phyloP scores from a whole-genome alignment of 1,284 basidiomycete genomes.

The Tylopilus sp. region DNA sequence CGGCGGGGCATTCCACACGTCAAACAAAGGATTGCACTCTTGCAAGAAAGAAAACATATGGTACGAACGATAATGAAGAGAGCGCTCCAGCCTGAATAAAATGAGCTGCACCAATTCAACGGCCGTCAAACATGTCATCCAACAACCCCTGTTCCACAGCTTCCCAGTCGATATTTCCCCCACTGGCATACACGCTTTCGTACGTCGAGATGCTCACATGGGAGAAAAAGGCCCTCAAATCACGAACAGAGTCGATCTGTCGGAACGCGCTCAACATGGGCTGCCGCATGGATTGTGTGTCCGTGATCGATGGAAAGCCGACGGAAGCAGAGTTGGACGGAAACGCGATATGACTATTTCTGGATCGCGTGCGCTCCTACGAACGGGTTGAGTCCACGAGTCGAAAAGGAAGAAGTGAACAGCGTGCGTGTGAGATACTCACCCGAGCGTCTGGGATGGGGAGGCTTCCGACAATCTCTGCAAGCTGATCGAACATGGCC shows the following conservation, averaged over 20 bases:
- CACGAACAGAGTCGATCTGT: constrained; percentile 76
- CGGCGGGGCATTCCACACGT: too few relatives aligned
- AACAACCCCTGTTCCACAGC: constrained; percentile 77
- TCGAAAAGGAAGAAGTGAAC: neutral
- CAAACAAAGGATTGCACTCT: too few relatives aligned
- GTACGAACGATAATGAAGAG: neutral
- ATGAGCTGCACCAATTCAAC: neutral
- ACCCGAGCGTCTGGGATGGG: constrained; percentile 45
- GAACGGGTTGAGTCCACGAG: neutral
- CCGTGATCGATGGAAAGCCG: constrained; percentile 24
- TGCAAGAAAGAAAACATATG: too few relatives aligned
- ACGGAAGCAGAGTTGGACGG: constrained; percentile 25
- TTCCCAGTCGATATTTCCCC: constrained; percentile 81
- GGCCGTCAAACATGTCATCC: constrained; percentile 80
- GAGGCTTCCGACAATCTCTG: constrained; percentile 73
- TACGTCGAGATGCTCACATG: constrained; percentile 85
- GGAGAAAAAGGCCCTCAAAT: constrained; percentile 85
- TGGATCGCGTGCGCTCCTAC: constrained; percentile 30
- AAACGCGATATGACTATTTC: constrained; percentile 17
- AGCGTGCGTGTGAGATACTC: constrained; percentile 11
- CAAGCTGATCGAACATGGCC: constrained; percentile 86
- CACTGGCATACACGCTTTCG: constrained; percentile 82
- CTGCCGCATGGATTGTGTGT: constrained; percentile 52
- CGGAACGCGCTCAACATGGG: constrained; percentile 68
- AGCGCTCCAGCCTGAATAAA: neutral